Base-by-base conservation (phyloP, 176 grass and related monocot genomes). In the Elymus sibiricus region DNA sequence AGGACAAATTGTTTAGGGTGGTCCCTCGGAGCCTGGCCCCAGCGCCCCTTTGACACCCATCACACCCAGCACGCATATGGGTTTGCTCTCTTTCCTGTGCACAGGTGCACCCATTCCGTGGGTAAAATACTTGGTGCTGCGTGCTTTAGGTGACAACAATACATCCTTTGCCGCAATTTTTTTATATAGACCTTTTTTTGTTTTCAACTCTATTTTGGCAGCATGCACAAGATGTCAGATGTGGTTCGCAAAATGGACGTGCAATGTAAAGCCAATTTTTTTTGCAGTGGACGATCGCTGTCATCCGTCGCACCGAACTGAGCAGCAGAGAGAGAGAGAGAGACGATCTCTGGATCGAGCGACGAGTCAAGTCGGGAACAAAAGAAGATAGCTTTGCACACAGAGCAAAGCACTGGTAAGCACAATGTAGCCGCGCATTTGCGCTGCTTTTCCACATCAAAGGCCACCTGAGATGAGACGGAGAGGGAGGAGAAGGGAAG, bases 381-480 rank as follows among this genome's bases (percentile, higher is more conserved):
- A 85, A 68, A 85, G 35, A 74, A 74, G 10, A 51, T 40, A 49
- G 29, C 29, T 29, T 29, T 37, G 25, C 78, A 80, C 78, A 75
- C 62, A 62, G 60, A 77, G 78, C 59, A 79, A 38, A 14, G 59
- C 74, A 84, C 65, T 70, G 11, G 19, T 15, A 14, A 40, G 25
- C 64, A 66, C 40, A 21, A 67, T 9, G n/a, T 42, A 71, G 68
- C 35, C 28, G 14, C 13, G 21, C 24, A 29, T 27, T 68, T 21
- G 65, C 65, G 5, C 21, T 74, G 26, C 70, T 76, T 76, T 85
- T 81, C 77, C 88, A 62, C 77, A n/a, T 35, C 75, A 39, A 31
- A 55, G n/a, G 40, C 40, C 75, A 79, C 64, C 87, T 89, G 87
- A 73, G 87, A 56, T 65, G 87, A 73, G 87, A 43, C 16, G 9